Percentiles rank a stretch among this genome's conserved stretches.
phyloP scores from a whole-genome alignment of 179 eudicot genomes.

The Drosera spatulata region DNA sequence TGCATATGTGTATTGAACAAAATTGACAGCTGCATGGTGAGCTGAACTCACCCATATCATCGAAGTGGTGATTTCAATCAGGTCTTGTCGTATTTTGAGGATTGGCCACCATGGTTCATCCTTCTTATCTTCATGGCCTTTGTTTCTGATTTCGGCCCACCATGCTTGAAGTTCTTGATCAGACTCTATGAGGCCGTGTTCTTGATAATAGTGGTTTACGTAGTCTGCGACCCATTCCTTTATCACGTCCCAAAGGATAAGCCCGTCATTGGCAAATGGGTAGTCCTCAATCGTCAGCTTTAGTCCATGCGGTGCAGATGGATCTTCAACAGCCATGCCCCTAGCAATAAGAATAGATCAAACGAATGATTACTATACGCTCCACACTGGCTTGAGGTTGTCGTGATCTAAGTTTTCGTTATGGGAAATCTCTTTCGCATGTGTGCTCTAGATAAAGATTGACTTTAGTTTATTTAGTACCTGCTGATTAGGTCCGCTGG shows the following conservation, averaged over 20 bases:
- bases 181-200: conserved; percentile 18
- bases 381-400: neutral
- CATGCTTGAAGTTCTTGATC: conserved; percentile 65
- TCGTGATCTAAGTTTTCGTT: too few species aligned
- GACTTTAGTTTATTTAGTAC: neutral
- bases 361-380: neutral
- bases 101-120: conserved; percentile 74
- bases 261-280: conserved; percentile 66
- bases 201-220: conserved; percentile 44
- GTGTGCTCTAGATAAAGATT: neutral
- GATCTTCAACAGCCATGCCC: conserved; percentile 62
- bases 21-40: conserved; percentile 71
- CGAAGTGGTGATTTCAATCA: conserved; percentile 36
- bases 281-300: conserved; percentile 61
- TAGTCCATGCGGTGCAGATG: conserved; percentile 56
- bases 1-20: conserved; percentile 54
- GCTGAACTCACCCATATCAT: conserved; percentile 79
- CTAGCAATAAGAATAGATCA: conserved; percentile 6
- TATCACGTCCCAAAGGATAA: conserved; percentile 46
- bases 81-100: conserved; percentile 36
- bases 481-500: conserved; percentile 29
- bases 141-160: conserved; percentile 53
- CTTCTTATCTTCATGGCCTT: conserved; percentile 62
- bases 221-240: conserved; percentile 59
- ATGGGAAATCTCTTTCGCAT: too few species aligned